Percentiles rank a stretch among this genome's conserved stretches.
Evolutionary conservation across 2,329 filamentous ascomycete species (phyloP).

Genomic region (Nemania serpens): DNA sequence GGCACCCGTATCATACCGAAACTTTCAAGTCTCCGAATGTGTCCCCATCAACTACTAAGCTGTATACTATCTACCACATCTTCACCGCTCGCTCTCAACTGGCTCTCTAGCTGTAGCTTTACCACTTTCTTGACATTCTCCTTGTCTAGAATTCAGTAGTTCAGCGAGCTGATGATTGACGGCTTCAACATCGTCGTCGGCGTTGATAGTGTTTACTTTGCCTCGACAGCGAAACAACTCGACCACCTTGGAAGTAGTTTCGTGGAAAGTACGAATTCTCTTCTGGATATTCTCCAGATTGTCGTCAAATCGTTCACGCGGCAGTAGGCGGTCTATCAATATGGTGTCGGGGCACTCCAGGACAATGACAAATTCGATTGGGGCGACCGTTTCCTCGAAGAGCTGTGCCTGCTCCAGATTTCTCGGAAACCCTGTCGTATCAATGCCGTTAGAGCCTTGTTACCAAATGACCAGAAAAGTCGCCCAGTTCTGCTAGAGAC

Average conservation of each 20-base stretch:
- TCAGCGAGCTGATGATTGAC: background rate
- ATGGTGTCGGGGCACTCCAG: conserved; percentile 3
- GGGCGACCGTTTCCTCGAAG: background rate
- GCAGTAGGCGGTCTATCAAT: background rate
- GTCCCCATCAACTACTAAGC: too few species aligned
- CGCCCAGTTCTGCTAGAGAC: background rate
- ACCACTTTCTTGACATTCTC: too few species aligned
- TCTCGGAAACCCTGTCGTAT: background rate
- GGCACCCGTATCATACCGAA: too few species aligned
- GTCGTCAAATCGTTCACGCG: conserved; percentile 2
- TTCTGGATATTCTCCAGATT: conserved; percentile 5
- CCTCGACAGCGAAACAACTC: background rate
- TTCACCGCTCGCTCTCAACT: too few species aligned
- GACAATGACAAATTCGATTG: conserved; percentile 1
- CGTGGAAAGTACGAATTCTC: background rate
- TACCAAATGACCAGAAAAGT: background rate
- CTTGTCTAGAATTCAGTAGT: background rate
- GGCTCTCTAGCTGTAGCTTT: too few species aligned
- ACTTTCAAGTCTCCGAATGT: too few species aligned
- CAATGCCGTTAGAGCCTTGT: background rate
- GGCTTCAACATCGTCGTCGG: background rate
- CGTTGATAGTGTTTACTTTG: background rate
- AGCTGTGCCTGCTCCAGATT: background rate
- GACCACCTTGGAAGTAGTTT: conserved; percentile 4
- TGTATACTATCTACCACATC: too few species aligned